Evolutionary conservation across 2,329 filamentous ascomycete species (phyloP).

Genomic region (Sclerotinia trifoliorum): DNA sequence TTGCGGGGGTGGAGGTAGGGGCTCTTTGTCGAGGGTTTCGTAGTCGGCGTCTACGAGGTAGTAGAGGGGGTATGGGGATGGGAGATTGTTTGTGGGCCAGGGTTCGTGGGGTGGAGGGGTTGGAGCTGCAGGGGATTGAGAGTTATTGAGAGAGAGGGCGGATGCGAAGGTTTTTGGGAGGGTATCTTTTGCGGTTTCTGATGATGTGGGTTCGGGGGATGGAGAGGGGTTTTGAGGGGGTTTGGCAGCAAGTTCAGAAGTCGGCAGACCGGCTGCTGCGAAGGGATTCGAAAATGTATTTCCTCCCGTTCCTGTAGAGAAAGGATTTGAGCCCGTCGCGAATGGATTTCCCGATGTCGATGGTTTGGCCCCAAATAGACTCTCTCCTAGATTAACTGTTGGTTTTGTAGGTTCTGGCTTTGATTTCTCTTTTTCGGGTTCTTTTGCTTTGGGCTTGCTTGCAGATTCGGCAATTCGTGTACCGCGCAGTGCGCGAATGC

Average conservation of each 20-base stretch:
- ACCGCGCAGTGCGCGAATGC: constrained; percentile 72
- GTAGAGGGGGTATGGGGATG: constrained; percentile 69
- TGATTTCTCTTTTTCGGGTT: constrained; percentile 34
- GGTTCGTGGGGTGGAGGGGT: constrained; percentile 55
- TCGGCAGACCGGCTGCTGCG: constrained; percentile 36
- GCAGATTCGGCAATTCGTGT: constrained; percentile 49
- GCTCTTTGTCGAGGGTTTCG: constrained; percentile 70
- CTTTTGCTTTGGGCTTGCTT: constrained; percentile 10
- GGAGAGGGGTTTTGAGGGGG: constrained; percentile 41
- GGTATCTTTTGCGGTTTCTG: constrained; percentile 27
- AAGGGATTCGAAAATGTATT: constrained; percentile 49
- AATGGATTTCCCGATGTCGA: constrained; percentile 53
- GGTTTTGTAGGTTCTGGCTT: constrained; percentile 32
- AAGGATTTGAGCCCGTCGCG: constrained; percentile 56
- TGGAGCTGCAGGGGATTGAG: constrained; percentile 38
- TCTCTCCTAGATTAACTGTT: constrained; percentile 56
- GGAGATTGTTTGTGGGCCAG: constrained; percentile 72
- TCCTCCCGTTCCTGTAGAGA: constrained; percentile 58
- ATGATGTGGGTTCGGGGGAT: constrained; percentile 24
- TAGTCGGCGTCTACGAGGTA: constrained; percentile 88
- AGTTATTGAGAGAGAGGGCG: constrained; percentile 70
- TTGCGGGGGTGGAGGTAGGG: constrained; percentile 50
- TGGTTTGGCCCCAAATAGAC: constrained; percentile 66
- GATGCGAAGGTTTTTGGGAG: constrained; percentile 67
- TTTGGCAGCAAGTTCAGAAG: constrained; percentile 43